These are phyloP conservation scores for Candida quercuum DNA, from an alignment of 805 yeast species.

Conservation along the genomic window DNA sequence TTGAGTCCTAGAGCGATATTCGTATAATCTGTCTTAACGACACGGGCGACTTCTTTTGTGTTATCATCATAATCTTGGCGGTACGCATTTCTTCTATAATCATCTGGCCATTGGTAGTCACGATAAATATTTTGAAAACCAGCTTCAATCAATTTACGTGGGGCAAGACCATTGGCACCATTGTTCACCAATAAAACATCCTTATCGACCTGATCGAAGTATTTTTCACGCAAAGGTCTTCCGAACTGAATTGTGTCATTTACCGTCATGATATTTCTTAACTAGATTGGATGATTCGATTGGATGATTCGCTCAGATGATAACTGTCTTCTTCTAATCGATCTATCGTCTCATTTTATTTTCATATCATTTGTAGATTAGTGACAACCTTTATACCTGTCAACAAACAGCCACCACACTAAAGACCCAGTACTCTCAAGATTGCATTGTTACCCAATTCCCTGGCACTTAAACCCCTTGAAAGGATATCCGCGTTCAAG, in stretches of 20 bases:
- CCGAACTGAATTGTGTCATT: not conserved
- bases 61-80: conserved; percentile 26
- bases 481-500: too few species aligned
- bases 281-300: not conserved
- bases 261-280: not conserved
- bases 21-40: conserved; percentile 40
- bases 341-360: not conserved
- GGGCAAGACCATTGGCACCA: conserved; percentile 55
- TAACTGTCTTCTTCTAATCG: not conserved
- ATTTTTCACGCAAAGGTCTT: conserved; percentile 1
- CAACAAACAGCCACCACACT: not conserved
- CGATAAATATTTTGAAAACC: conserved; percentile 23
- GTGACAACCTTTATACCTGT: not conserved
- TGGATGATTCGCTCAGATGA: too few species aligned
- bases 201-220: conserved; percentile 34
- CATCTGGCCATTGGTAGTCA: conserved; percentile 40
- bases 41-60: conserved; percentile 30
- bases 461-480: not conserved
- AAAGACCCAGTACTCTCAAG: not conserved
- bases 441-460: not conserved
- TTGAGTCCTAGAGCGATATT: conserved; percentile 47
- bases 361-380: too few species aligned
- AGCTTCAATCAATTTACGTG: conserved; percentile 37
- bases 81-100: conserved; percentile 28
- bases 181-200: conserved; percentile 46